Evolutionary conservation across 2,329 filamentous ascomycete genomes (phyloP), one percentile per base, ranked within the genome.

Genomic region (Fusarium kyushuense): DNA sequence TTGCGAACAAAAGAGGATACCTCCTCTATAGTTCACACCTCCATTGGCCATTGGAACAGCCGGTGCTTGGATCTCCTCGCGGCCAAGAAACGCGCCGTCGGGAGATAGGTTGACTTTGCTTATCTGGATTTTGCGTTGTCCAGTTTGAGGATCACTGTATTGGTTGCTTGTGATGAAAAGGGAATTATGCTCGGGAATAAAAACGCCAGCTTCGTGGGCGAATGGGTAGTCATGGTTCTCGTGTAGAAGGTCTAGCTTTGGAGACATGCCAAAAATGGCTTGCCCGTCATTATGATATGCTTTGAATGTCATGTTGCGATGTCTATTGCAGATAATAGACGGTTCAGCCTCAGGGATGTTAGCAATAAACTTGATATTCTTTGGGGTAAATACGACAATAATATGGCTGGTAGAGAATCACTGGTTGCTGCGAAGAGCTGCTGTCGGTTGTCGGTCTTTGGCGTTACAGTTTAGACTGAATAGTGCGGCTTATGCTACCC

Each of bases 171-270:
- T 79, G 32, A 79, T 65, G 59, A 79, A 77, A 0, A 79, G 62
- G 0, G 72, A 61, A 19, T 76, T 70, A 9, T 71, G 58, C n/a
- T 70, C 54, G 13, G 69, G 69, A 8, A 79, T 72, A 58, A 76
- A 79, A 10, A 79, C 77, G 2, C 76, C 76, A 0, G 83, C 84
- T 72, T 86, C 84, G 63, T 86, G 84, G 2, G 83, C 83, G 52
- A 85, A 85, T 0, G 82, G 79, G 40, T 83, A 80, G 5, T 72
- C 69, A 32, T 74, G 66, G 48, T 80, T 78, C 59, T 82, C 76
- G 27, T 77, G 68, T 4, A 84, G 67, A 3, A 82, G 61, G 14
- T 81, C 75, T 2, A 83, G 61, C 13, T 65, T 72, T 6, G 80
- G 79, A 4, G 59, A 55, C 6, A 59, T n/a, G 3, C 81, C 82